Evolutionary conservation across 2,329 filamentous ascomycete species (phyloP).

Genomic region (Neonectria sp.): DNA sequence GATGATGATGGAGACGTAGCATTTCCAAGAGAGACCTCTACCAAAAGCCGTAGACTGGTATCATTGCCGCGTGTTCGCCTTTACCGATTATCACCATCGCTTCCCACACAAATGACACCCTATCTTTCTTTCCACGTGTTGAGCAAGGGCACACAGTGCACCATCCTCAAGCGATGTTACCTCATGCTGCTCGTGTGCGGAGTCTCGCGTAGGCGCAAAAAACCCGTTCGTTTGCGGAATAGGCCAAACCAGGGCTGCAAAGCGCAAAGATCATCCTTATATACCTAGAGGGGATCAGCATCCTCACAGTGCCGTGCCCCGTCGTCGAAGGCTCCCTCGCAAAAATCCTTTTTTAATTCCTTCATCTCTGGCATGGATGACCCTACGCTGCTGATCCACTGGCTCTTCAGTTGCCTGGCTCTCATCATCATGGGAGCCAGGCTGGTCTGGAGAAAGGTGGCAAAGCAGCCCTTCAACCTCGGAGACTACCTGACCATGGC

Average conservation of each 20-base stretch:
- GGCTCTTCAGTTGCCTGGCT: slow-evolving; percentile 29
- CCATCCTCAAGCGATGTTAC: neutral
- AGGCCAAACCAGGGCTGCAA: neutral
- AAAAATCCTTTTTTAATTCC: neutral
- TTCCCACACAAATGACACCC: neutral
- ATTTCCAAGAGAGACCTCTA: neutral
- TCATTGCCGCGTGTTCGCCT: neutral
- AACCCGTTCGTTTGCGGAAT: neutral
- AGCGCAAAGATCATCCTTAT: slow-evolving; percentile 6
- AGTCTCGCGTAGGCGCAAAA: neutral
- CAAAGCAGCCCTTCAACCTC: slow-evolving; percentile 26
- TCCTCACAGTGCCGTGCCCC: neutral
- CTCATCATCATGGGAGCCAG: slow-evolving; percentile 18
- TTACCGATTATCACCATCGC: neutral
- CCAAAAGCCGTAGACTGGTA: neutral
- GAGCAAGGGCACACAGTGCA: neutral
- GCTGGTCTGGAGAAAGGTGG: slow-evolving; percentile 23
- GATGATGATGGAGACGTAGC: neutral
- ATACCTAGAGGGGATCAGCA: slow-evolving; percentile 9
- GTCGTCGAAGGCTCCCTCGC: neutral
- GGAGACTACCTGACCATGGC: slow-evolving; percentile 34
- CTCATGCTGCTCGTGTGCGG: neutral
- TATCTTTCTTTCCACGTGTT: neutral
- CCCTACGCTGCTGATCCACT: slow-evolving; percentile 35
- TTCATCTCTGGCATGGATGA: slow-evolving; percentile 29